Evolutionary conservation across 768 basidiomycete genomes (phyloP).

Genomic region (Phaffia tasmanica): DNA sequence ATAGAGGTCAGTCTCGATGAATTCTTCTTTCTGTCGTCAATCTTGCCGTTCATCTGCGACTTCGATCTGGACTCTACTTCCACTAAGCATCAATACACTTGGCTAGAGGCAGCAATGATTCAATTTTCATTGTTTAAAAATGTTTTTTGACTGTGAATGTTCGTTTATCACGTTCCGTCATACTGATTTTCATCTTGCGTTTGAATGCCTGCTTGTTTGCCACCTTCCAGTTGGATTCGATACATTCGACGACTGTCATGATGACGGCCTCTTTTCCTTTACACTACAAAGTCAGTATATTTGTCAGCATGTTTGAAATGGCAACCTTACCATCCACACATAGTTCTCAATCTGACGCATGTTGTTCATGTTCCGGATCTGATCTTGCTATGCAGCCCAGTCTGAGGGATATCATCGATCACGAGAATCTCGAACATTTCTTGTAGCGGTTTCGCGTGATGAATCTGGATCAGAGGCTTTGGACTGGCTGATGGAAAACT

Average conservation of each 20-base stretch:
- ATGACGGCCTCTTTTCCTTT: conserved; percentile 25
- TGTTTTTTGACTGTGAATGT: too few species aligned
- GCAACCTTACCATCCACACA: not conserved
- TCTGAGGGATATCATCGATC: conserved; percentile 66
- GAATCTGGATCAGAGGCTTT: conserved; percentile 80
- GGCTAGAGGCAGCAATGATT: not conserved
- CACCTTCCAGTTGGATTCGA: conserved; percentile 16
- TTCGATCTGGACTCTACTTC: not conserved
- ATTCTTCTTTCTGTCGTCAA: not conserved
- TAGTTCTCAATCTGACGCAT: not conserved
- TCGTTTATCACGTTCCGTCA: not conserved
- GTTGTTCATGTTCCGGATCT: not conserved
- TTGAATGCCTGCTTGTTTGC: too few species aligned
- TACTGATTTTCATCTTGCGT: not conserved
- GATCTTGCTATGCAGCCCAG: conserved; percentile 2
- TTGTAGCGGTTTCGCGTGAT: conserved; percentile 77
- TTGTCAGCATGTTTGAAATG: not conserved
- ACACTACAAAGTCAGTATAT: conserved; percentile 21
- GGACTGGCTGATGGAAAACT: conserved; percentile 78
- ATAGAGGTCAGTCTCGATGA: conserved; percentile 7
- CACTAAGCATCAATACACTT: not conserved
- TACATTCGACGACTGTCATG: conserved; percentile 23
- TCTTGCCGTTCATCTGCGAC: not conserved
- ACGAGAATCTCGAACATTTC: conserved; percentile 69
- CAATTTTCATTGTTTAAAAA: too few species aligned